Base-by-base conservation (phyloP, 371 early-diverging fungal genomes). In the Mortierella sp. region DNA sequence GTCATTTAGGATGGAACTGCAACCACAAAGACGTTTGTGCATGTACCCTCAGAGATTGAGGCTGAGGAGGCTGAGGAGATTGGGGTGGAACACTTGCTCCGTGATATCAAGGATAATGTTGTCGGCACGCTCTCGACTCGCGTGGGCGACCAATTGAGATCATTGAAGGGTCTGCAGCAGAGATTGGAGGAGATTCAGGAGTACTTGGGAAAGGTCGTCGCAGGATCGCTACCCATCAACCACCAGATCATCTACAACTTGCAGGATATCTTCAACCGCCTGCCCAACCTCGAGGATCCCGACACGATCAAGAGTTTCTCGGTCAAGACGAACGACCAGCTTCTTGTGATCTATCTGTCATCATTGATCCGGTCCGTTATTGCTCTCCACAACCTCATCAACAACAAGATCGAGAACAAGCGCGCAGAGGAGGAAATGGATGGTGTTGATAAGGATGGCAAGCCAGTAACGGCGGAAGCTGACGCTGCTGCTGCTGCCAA, bases 31-130 rank as follows among this genome's bases (percentile, higher is more conserved):
- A 97, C 98, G 41, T 99, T 99, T 90, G 95, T 96, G 89, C 99
- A 99, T 89, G 94, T 99, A 32, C 96, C 97, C 11, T 97, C 97
- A 29, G 94, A 94, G 74, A 98, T 99, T 81, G 99, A 97, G 55
- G 99, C 99, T 4, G 99, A 99, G 86, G 99, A 99, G 91, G 97
- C 99, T 12, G 99, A 99, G 90, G 99, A 99, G 89, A 99, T 99
- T 83, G 99, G 99, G 75, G 99, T 99, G 2, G 99, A 99, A 88
- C 99, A 99, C 87, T 92, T 99, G 81, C 91, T 99, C 75, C 95
- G 99, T 77, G 99, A 99, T 88, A 97, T 99, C 83, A 98, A 98
- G 89, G 99, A 98, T 89, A 97, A 94, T 76, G 95, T 97, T 29
- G 96, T 96, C n/a, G 98, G 99, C 18, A 96, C 98, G 32, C 90